A percentile compares a stretch with the other conserved stretches of the same genome.
phyloP scores from a whole-genome alignment of 805 yeast species.

The Candida peoriensis region DNA sequence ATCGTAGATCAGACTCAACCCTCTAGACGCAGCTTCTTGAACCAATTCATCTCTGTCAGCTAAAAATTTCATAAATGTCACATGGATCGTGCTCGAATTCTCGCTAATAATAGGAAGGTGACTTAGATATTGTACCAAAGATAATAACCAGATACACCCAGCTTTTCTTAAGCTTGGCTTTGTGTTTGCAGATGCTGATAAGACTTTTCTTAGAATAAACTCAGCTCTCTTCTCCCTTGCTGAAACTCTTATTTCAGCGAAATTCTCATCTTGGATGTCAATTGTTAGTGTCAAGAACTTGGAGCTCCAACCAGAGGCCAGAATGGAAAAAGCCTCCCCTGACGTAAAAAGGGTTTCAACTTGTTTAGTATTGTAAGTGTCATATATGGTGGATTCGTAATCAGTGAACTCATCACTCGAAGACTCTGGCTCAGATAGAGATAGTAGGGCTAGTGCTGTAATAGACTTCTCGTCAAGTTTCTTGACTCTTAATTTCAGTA shows the following conservation, averaged over 20 bases:
- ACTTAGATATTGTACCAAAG: conserved; percentile 72
- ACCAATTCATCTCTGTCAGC: conserved; percentile 79
- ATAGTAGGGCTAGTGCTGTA: conserved; percentile 49
- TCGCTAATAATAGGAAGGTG: conserved; percentile 34
- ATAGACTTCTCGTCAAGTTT: conserved; percentile 57
- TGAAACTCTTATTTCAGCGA: conserved; percentile 2
- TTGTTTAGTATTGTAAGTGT: conserved; percentile 61
- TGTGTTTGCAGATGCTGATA: conserved; percentile 52
- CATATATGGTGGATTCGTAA: conserved; percentile 40
- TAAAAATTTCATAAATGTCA: conserved; percentile 70
- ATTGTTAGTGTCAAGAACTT: conserved; percentile 42
- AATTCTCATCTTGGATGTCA: conserved; percentile 43
- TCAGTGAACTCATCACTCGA: conserved; percentile 25
- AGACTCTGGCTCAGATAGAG: conserved; percentile 31
- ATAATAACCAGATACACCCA: conserved; percentile 81
- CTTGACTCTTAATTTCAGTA: conserved; percentile 38
- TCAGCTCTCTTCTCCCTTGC: conserved; percentile 12
- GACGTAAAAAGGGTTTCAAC: conserved; percentile 70
- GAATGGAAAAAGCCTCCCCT: conserved; percentile 77
- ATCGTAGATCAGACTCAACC: conserved; percentile 77
- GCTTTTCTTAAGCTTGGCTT: conserved; percentile 73
- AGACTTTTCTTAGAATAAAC: conserved; percentile 41
- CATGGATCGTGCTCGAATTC: conserved; percentile 58
- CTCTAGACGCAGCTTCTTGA: conserved; percentile 92
- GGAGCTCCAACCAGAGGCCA: conserved; percentile 76